These are phyloP conservation scores for Verticillium albo-atrum DNA, from an alignment of 2,329 filamentous ascomycete species.

Conservation along the genomic window DNA sequence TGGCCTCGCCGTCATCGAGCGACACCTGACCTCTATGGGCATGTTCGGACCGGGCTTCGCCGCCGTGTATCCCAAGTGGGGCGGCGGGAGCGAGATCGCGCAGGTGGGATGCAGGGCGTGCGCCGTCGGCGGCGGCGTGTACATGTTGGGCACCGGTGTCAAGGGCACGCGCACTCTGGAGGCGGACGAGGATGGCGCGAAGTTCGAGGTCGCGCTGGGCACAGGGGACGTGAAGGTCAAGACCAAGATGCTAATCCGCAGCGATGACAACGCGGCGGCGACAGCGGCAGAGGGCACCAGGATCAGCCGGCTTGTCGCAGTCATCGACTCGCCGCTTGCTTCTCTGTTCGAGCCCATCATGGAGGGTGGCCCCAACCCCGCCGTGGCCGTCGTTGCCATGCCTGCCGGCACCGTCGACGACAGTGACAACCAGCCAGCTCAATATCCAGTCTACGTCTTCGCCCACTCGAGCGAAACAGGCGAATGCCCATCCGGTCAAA, in stretches of 20 bases:
- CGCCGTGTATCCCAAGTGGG: slow-evolving; percentile 89
- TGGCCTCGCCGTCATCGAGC: slow-evolving; percentile 69
- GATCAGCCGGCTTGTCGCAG: slow-evolving; percentile 58
- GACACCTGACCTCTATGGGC: slow-evolving; percentile 82
- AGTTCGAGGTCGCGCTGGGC: slow-evolving; percentile 46
- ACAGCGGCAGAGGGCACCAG: slow-evolving; percentile 18
- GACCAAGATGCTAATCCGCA: slow-evolving; percentile 48
- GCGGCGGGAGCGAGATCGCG: slow-evolving; percentile 79
- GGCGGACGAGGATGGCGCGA: slow-evolving; percentile 15
- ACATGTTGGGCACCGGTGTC: slow-evolving; percentile 75
- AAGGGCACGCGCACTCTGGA: slow-evolving; percentile 23
- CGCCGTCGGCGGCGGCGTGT: slow-evolving; percentile 86
- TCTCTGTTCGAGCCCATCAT: slow-evolving; percentile 65
- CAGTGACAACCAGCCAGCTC: slow-evolving; percentile 25
- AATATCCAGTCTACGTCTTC: slow-evolving; percentile 53
- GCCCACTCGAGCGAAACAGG: slow-evolving; percentile 87
- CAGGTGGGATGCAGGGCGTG: slow-evolving; percentile 89
- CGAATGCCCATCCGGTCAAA: slow-evolving; percentile 83
- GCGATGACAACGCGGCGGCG: slow-evolving; percentile 24
- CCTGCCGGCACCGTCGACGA: slow-evolving; percentile 44
- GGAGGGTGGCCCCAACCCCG: slow-evolving; percentile 73
- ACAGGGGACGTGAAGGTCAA: slow-evolving; percentile 51
- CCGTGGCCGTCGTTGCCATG: slow-evolving; percentile 66
- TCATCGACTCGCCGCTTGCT: slow-evolving; percentile 63
- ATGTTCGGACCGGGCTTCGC: slow-evolving; percentile 86